Percentiles rank a stretch among this genome's conserved stretches.
phyloP scores from a whole-genome alignment of 345 rosid species.

The Eucalyptus regnans region DNA sequence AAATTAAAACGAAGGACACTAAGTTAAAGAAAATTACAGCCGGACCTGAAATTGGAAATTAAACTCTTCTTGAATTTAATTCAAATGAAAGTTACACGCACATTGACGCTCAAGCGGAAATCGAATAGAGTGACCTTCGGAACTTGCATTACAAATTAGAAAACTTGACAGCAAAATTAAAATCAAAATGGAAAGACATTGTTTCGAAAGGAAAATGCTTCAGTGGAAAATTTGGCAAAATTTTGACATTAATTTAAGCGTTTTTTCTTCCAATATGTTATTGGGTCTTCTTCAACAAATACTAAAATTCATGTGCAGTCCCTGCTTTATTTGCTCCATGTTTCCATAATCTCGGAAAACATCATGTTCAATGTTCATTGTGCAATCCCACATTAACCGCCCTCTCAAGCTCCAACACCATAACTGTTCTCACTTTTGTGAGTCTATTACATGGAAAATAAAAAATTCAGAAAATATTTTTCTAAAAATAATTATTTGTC shows the following conservation, averaged over 20 bases:
- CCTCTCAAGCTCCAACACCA: neutral
- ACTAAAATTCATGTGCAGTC: neutral
- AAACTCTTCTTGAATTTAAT: neutral
- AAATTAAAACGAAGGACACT: neutral
- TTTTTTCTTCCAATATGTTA: neutral
- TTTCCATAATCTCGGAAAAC: neutral
- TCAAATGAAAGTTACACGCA: neutral
- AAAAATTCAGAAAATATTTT: neutral
- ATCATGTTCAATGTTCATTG: neutral
- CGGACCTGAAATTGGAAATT: neutral
- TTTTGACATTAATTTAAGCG: neutral
- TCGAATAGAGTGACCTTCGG: neutral
- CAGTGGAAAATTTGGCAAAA: neutral
- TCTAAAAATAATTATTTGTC: neutral
- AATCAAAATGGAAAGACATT: neutral
- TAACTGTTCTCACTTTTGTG: neutral
- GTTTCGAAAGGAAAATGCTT: neutral
- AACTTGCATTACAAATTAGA: neutral
- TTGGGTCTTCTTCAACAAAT: neutral
- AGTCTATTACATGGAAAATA: neutral
- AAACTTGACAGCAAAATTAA: neutral
- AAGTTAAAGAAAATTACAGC: neutral
- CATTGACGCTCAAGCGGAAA: neutral
- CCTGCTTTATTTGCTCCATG: neutral
- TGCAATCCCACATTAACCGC: neutral